Evolutionary conservation across 768 basidiomycete genomes (phyloP), one percentile per base, ranked within the genome.

Genomic region (Naganishia randhawae): DNA sequence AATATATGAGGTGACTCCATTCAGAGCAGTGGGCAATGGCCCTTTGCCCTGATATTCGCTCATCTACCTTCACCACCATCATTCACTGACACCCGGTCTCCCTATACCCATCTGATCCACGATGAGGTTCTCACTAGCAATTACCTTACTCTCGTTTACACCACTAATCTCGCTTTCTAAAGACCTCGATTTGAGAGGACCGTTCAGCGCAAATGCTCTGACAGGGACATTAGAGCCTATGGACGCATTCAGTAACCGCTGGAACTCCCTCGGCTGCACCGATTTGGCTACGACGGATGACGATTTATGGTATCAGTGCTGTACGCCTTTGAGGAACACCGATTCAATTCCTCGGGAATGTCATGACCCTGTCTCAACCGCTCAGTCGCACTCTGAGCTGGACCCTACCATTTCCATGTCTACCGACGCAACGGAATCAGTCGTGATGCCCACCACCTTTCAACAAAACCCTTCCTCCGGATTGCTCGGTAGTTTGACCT

Each of bases 81-180:
- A 48, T 4, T 22, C 13, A 22, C 19, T 22, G n/a, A 48, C n/a
- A 2, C 25, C 11, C 19, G 11, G 45, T 48, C 45, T 48, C n/a
- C 45, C n/a, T n/a, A n/a, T 22, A 48, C n/a, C n/a, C 45, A 48
- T 48, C n/a, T 55, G 8, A 4, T 33, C 6, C 54, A 55, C 14
- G 54, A 55, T 55, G 54, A 55, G 54, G 54, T 35, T 55, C 9
- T 32, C 54, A 32, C 19, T 55, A 6, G 32, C 19, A 22, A 14
- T 32, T n/a, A 8, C 33, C 17, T n/a, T 55, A n/a, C 31, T 55
- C 54, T 10, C 33, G 33, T n/a, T 33, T 33, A 8, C 54, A 32
- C n/a, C 54, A 16, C 33, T 48, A 48, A 17, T 7, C 35, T 37
- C 54, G 13, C 33, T 55, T 14, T 55, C 33, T 2, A 6, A 55